Conservation (phyloP, 768 basidiomycete species). For the Panellus pusillus region DNA sequence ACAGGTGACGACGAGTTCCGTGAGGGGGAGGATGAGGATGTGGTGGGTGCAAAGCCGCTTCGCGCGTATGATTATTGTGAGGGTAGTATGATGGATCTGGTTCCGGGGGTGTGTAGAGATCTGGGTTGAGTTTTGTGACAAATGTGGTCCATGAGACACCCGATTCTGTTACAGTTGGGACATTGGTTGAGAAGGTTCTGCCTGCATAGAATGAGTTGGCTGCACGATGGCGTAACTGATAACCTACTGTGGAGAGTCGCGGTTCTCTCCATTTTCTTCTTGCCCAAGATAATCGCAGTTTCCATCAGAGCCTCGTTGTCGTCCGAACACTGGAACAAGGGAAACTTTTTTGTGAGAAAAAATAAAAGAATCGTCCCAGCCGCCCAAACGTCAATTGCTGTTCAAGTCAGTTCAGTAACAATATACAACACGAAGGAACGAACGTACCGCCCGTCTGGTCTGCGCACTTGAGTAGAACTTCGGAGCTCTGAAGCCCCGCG, state of each 20-base stretch:
- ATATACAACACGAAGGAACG: neutral
- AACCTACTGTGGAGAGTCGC: conserved; percentile 86
- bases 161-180: conserved; percentile 70
- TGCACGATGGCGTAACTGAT: neutral
- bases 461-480: conserved; percentile 91
- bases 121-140: conserved; percentile 77
- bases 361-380: conserved; percentile 90
- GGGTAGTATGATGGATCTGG: conserved; percentile 59
- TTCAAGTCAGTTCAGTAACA: neutral
- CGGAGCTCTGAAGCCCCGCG: conserved; percentile 94
- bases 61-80: conserved; percentile 36
- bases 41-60: conserved; percentile 34
- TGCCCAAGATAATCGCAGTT: conserved; percentile 84
- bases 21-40: conserved; percentile 32
- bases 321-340: conserved; percentile 90
- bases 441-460: conserved; percentile 87
- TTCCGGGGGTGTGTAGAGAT: conserved; percentile 51
- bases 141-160: conserved; percentile 74
- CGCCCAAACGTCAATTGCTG: conserved; percentile 97
- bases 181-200: conserved; percentile 87
- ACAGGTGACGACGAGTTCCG: conserved; percentile 21
- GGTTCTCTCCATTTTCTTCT: conserved; percentile 76
- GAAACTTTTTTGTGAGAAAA: conserved; percentile 91
- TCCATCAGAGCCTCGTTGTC: conserved; percentile 97
- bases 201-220: conserved; percentile 44